These are phyloP conservation scores for Diatrype stigma DNA, from an alignment of 2,329 filamentous ascomycete species.

Conservation along the genomic window DNA sequence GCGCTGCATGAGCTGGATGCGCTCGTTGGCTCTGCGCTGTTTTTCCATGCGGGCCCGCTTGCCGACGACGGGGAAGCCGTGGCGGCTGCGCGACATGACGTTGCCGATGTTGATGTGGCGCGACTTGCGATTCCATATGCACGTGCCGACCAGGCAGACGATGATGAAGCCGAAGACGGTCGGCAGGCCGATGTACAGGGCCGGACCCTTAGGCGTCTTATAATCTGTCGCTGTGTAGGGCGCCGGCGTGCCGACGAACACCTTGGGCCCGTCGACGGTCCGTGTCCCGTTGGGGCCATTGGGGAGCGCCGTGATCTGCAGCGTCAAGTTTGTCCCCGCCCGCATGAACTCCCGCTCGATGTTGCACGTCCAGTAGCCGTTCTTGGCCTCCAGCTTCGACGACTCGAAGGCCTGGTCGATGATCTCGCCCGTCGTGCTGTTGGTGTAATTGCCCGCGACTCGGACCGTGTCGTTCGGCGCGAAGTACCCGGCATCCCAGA, in stretches of 20 bases:
- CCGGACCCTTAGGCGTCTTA: slow-evolving; percentile 32
- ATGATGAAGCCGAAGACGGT: slow-evolving; percentile 43
- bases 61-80: slow-evolving; percentile 42
- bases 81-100: slow-evolving; percentile 43
- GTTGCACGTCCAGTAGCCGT: slow-evolving; percentile 47
- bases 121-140: slow-evolving; percentile 51
- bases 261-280: slow-evolving; percentile 35
- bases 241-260: slow-evolving; percentile 36
- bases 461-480: slow-evolving; percentile 35
- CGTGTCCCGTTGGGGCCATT: slow-evolving; percentile 24
- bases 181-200: slow-evolving; percentile 51
- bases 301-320: slow-evolving; percentile 39
- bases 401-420: slow-evolving; percentile 33
- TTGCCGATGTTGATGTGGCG: slow-evolving; percentile 48
- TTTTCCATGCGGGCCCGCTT: slow-evolving; percentile 32
- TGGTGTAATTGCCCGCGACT: slow-evolving; percentile 25
- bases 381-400: slow-evolving; percentile 32
- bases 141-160: slow-evolving; percentile 49
- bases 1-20: slow-evolving; percentile 42
- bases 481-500: slow-evolving; percentile 53
- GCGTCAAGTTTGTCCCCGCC: slow-evolving; percentile 42
- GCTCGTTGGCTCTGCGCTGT: slow-evolving; percentile 29
- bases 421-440: slow-evolving; percentile 27
- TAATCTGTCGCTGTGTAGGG: slow-evolving; percentile 25
- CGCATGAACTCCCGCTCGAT: slow-evolving; percentile 35